Evolutionary conservation across 2,329 filamentous ascomycete species (phyloP), one percentile per base, ranked within the genome.

Genomic region (Thelonectria blattea): DNA sequence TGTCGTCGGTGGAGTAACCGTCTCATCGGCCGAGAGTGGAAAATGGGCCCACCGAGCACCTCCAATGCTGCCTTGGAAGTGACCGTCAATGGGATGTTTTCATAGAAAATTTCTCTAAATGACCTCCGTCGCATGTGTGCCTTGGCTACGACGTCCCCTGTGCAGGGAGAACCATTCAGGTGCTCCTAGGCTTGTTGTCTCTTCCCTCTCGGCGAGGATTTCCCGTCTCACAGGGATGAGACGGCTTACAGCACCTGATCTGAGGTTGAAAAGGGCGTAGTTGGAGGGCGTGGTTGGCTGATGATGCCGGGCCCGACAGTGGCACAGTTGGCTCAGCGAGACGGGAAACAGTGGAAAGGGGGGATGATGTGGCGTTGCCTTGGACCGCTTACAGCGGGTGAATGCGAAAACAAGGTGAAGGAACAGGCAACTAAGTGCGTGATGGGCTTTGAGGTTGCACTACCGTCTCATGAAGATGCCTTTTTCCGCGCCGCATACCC

Each of bases 1-100:
- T 48, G 45, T 24, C 15, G 34, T n/a, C 34, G 53, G 60, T 55
- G 54, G 61, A 58, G 30, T 53, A 50, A 32, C 24, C 46, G 52
- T 54, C 57, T 52, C 66, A 66, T 68, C 62, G 66, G 63, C 65
- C 68, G 65, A 70, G 65, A 62, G 58, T 56, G 65, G 64, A 62
- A 46, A 43, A 30, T 61, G 57, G 50, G 47, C 42, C 47, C 30
- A 54, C 22, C 12, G 12, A 50, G 45, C 42, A 41, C 45, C 46
- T 17, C 46, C n/a, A 22, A 22, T 37, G 27, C 42, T 49, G 46
- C 22, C 24, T 43, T 42, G 20, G 45, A 46, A 41, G 14, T 42
- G 43, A 34, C 39, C n/a, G 46, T 43, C 20, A 46, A 37, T 49
- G 47, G 47, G 30, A 49, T 49, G 47, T 49, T 49, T 49, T 49